These are phyloP conservation scores for Linum lewisii DNA, from an alignment of 345 rosid species.

Conservation along the genomic window DNA sequence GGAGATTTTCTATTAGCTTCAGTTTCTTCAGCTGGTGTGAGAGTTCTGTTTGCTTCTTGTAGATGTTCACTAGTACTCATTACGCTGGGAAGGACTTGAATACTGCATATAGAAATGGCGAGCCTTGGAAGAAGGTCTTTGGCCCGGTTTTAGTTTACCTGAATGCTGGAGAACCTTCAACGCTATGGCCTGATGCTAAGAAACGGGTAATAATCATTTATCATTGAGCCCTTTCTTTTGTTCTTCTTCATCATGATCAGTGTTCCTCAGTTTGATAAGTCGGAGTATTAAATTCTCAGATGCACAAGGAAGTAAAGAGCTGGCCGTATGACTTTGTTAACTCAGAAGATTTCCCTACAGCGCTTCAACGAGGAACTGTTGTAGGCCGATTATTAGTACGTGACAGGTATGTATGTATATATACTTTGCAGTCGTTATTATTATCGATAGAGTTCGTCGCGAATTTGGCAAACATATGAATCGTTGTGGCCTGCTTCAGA, in stretches of 20 bases:
- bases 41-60: not conserved
- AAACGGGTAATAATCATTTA: conserved; percentile 12
- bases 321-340: conserved; percentile 21
- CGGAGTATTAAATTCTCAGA: not conserved
- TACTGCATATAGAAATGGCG: conserved; percentile 19
- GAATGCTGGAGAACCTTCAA: not conserved
- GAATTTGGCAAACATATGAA: not conserved
- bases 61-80: conserved; percentile 21
- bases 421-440: too few species aligned
- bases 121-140: conserved; percentile 24
- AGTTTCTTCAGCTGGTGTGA: too few species aligned
- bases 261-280: too few species aligned
- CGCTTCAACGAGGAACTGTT: conserved; percentile 14
- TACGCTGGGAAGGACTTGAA: conserved; percentile 20
- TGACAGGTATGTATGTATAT: conserved; percentile 10
- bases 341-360: conserved; percentile 16
- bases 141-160: conserved; percentile 22
- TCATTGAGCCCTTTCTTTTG: too few species aligned
- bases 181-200: conserved; percentile 20
- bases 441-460: not conserved
- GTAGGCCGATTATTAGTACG: conserved; percentile 11
- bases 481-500: not conserved
- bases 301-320: conserved; percentile 8
- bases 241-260: too few species aligned
- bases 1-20: not conserved